Conservation (phyloP, 2,329 filamentous ascomycete genomes). For the Colletotrichum musicola region DNA sequence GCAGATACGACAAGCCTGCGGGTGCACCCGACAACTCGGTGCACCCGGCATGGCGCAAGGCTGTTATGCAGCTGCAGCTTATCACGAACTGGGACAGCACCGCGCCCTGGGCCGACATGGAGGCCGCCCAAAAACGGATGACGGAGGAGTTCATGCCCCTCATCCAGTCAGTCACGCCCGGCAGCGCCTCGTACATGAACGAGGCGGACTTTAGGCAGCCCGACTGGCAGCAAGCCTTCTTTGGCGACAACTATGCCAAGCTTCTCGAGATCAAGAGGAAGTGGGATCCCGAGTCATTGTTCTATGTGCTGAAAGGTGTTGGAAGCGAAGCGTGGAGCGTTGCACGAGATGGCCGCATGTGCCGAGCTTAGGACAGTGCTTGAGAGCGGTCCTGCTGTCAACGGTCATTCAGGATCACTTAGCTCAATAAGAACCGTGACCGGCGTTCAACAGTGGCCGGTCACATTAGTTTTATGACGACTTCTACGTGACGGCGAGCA, state of each 20-base stretch:
- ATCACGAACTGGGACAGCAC: conserved; percentile 45
- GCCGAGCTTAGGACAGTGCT: conserved; percentile 41
- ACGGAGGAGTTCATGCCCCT: conserved; percentile 48
- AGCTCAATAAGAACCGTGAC: no score
- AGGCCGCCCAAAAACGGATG: conserved; percentile 46
- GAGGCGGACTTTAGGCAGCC: conserved; percentile 62
- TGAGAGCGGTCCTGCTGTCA: no score
- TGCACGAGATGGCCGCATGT: conserved; percentile 55
- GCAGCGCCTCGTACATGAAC: conserved; percentile 61
- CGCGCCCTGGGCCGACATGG: conserved; percentile 42
- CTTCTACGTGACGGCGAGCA: no score
- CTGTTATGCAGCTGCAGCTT: conserved; percentile 49
- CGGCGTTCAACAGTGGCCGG: no score
- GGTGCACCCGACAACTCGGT: conserved; percentile 51
- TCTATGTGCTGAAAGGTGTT: conserved; percentile 61
- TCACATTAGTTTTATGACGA: no score
- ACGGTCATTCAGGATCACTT: no score
- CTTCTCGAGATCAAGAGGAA: conserved; percentile 62
- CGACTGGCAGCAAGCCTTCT: conserved; percentile 59
- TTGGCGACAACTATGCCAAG: conserved; percentile 58
- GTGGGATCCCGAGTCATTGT: conserved; percentile 61
- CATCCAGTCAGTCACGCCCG: conserved; percentile 53
- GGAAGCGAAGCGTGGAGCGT: conserved; percentile 64
- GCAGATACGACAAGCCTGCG: conserved; percentile 45
- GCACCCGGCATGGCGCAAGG: conserved; percentile 53